These are phyloP conservation scores for Ogataea siamensis DNA, from an alignment of 805 yeast genomes.

Conservation along the genomic window DNA sequence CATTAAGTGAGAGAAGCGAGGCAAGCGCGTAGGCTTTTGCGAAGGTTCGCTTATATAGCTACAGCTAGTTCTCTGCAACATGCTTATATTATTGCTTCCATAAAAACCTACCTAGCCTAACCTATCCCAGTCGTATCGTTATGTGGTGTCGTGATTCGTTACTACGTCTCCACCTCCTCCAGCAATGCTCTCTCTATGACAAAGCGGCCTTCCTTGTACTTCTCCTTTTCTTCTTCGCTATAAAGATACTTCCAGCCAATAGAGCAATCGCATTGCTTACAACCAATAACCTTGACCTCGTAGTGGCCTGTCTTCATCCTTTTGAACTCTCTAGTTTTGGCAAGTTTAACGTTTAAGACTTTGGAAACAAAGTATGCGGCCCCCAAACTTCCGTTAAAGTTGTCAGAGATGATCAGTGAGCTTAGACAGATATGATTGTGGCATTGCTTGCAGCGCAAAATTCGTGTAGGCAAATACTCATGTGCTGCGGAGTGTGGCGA, in stretches of 20 bases:
- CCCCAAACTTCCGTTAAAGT: conserved; percentile 35
- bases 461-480: conserved; percentile 17
- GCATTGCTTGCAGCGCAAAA: conserved; percentile 34
- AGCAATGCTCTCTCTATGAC: conserved; percentile 33
- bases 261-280: conserved; percentile 31
- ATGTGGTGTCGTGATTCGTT: not conserved
- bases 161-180: conserved; percentile 25
- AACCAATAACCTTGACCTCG: conserved; percentile 29
- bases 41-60: no score
- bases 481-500: conserved; percentile 9
- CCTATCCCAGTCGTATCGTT: no score
- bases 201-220: conserved; percentile 35
- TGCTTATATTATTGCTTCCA: conserved; percentile 1
- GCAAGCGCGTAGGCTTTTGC: no score
- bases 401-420: conserved; percentile 32
- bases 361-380: conserved; percentile 33
- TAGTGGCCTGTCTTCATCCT: conserved; percentile 36
- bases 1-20: conserved; percentile 1
- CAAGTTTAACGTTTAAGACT: conserved; percentile 29
- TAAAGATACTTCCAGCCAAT: conserved; percentile 37
- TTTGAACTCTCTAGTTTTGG: conserved; percentile 22
- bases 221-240: conserved; percentile 30
- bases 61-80: not conserved
- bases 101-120: conserved; percentile 1
- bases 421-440: conserved; percentile 34